These are phyloP conservation scores for Cyclotella atomus DNA, from an alignment of 108 stramenopile genomes.

Conservation along the genomic window DNA sequence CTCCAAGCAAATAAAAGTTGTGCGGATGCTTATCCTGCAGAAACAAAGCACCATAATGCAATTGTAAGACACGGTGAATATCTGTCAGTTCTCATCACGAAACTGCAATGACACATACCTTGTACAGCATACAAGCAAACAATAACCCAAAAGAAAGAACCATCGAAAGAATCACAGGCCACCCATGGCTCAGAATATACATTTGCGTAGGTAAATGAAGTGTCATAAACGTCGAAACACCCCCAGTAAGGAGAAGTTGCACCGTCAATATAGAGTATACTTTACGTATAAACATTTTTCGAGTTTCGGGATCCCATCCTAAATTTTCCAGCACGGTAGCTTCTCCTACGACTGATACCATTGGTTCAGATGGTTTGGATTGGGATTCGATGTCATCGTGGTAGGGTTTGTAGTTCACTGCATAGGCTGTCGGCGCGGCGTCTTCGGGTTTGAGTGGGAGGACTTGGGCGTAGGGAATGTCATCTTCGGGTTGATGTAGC, in stretches of 20 bases:
- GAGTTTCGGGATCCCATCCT: conserved; percentile 50
- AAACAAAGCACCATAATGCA: background rate
- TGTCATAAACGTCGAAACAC: conserved; percentile 37
- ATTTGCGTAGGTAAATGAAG: conserved; percentile 43
- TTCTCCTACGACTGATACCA: conserved; percentile 18
- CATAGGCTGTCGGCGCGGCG: conserved; percentile 16
- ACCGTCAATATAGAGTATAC: conserved; percentile 51
- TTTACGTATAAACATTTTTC: conserved; percentile 48
- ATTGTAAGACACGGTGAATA: too few species aligned
- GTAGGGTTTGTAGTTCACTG: conserved; percentile 21
- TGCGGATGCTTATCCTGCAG: conserved; percentile 42
- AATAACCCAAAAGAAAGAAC: conserved; percentile 23
- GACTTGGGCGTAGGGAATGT: conserved; percentile 36
- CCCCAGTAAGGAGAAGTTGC: conserved; percentile 34
- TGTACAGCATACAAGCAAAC: conserved; percentile 40
- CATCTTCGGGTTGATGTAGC: conserved; percentile 10
- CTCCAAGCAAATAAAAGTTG: conserved; percentile 40
- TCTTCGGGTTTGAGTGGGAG: conserved; percentile 23
- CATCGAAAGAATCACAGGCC: conserved; percentile 35
- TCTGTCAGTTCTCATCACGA: too few species aligned
- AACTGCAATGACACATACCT: conserved; percentile 30
- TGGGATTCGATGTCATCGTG: conserved; percentile 22
- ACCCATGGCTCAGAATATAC: conserved; percentile 44
- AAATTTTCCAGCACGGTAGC: conserved; percentile 44
- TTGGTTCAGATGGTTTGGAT: background rate